Evolutionary conservation across 1,139 yeast species (phyloP).

Genomic region (Pichia sp.): DNA sequence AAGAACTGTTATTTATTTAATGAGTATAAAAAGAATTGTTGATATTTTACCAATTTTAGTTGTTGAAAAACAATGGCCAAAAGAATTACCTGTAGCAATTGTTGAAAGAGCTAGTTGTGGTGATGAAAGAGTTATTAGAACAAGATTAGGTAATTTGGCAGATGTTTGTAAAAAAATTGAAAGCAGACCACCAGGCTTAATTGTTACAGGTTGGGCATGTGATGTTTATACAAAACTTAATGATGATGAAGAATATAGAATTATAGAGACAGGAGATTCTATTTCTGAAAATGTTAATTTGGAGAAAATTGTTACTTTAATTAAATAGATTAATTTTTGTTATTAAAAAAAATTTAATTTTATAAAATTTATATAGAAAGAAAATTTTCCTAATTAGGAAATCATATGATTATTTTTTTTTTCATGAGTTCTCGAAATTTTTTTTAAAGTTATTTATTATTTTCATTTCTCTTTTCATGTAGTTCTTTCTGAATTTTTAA

Average conservation of each 20-base stretch:
- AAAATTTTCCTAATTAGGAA: constrained; percentile 2
- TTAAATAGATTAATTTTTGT: not conserved
- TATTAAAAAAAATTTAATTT: too few relatives aligned
- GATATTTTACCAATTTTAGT: constrained; percentile 57
- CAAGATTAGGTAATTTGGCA: constrained; percentile 58
- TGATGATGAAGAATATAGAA: constrained; percentile 29
- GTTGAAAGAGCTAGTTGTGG: constrained; percentile 91
- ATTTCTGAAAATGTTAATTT: constrained; percentile 72
- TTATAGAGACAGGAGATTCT: constrained; percentile 49
- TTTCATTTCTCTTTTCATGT: not conserved
- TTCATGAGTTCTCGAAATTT: not conserved
- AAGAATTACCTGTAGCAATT: constrained; percentile 69
- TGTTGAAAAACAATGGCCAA: constrained; percentile 55
- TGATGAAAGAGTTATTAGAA: constrained; percentile 81
- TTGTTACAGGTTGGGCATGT: constrained; percentile 80
- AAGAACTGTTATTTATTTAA: constrained; percentile 80
- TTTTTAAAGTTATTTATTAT: not conserved
- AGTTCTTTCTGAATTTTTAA: too few relatives aligned
- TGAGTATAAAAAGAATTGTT: constrained; percentile 81
- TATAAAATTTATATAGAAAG: not conserved
- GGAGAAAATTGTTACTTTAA: constrained; percentile 47
- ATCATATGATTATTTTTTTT: constrained; percentile 7
- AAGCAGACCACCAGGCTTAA: constrained; percentile 87
- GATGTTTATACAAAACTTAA: constrained; percentile 41
- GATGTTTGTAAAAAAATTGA: constrained; percentile 76